Conservation (phyloP, 805 yeast genomes). For the Candida ficus region DNA sequence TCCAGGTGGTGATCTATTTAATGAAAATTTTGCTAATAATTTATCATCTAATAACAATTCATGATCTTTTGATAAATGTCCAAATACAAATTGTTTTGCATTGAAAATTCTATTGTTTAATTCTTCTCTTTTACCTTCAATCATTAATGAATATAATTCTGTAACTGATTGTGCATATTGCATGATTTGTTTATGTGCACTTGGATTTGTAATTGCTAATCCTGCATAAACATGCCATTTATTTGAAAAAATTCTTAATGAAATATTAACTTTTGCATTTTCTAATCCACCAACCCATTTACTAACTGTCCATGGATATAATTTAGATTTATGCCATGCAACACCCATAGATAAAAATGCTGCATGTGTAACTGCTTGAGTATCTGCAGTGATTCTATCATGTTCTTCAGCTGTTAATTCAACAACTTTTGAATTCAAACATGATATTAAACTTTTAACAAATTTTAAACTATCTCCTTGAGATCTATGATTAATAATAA, state of each 20-base stretch:
- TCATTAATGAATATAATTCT: constrained; percentile 77
- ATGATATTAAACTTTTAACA: constrained; percentile 59
- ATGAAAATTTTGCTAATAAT: constrained; percentile 71
- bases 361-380: constrained; percentile 98
- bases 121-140: constrained; percentile 58
- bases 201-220: constrained; percentile 89
- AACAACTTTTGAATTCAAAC: constrained; percentile 75
- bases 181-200: constrained; percentile 85
- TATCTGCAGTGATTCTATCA: constrained; percentile 94
- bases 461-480: constrained; percentile 44
- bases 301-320: constrained; percentile 88
- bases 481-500: constrained; percentile 73
- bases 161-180: constrained; percentile 86
- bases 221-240: constrained; percentile 99
- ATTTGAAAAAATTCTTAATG: constrained; percentile 84
- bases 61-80: constrained; percentile 50
- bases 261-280: constrained; percentile 91
- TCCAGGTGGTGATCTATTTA: constrained; percentile 62
- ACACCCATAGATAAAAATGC: constrained; percentile 96
- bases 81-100: constrained; percentile 77
- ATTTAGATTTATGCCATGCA: constrained; percentile 81
- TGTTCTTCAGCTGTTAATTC: constrained; percentile 81
- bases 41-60: constrained; percentile 71
- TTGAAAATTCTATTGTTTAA: constrained; percentile 50
- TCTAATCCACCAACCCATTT: constrained; percentile 93